Percentiles rank a stretch among this genome's conserved stretches.
phyloP scores from a whole-genome alignment of 73 alveolate species.

The Paramecium sexaurelia region DNA sequence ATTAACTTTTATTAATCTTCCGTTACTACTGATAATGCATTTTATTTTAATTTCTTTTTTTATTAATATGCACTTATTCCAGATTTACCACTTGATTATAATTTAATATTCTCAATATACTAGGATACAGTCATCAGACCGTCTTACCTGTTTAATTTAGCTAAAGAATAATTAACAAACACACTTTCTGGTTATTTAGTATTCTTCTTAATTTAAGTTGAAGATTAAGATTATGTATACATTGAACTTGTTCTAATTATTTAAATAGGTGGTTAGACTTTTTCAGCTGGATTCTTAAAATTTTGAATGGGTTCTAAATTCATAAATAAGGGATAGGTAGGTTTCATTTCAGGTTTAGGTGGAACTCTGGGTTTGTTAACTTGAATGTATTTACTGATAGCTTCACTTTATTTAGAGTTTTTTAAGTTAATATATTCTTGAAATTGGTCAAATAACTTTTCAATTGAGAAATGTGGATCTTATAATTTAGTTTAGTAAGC shows the following conservation, averaged over 20 bases:
- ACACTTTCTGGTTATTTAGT: not conserved
- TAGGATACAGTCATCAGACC: not conserved
- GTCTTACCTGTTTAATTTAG: conserved; percentile 16
- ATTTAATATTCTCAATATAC: conserved; percentile 3
- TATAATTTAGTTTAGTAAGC: conserved; percentile 20
- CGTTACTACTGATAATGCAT: conserved; percentile 25
- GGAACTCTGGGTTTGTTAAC: not conserved
- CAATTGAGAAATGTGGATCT: not conserved
- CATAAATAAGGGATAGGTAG: conserved; percentile 52
- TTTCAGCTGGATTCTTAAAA: conserved; percentile 1
- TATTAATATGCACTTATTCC: conserved; percentile 3
- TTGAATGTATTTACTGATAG: not conserved
- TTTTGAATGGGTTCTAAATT: not conserved
- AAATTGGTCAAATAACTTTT: not conserved
- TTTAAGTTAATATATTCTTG: not conserved
- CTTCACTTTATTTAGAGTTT: not conserved
- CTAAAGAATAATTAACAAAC: not conserved
- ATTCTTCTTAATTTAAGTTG: not conserved
- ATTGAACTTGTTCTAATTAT: not conserved
- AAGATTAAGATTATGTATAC: not conserved
- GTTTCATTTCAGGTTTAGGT: conserved; percentile 34
- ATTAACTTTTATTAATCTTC: not conserved
- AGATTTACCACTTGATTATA: not conserved
- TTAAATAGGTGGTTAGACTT: not conserved
- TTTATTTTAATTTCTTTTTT: not conserved